These are phyloP conservation scores for Echinochloa phyllopogon DNA, from an alignment of 176 grass and related monocot genomes.

Conservation along the genomic window DNA sequence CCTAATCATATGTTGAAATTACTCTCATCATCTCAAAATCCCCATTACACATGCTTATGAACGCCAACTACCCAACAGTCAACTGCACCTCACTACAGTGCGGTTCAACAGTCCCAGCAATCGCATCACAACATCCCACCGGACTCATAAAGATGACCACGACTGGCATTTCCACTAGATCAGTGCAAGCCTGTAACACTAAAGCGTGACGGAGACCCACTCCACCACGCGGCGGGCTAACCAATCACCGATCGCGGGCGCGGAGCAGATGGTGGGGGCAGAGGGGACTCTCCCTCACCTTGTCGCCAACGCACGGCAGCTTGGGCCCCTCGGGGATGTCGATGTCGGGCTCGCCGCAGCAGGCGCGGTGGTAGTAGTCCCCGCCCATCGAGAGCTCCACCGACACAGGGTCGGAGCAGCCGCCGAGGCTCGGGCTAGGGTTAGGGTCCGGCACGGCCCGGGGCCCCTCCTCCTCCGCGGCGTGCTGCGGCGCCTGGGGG, in stretches of 20 bases:
- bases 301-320: slow-evolving; percentile 72
- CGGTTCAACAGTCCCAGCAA: background rate
- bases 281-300: slow-evolving; percentile 46
- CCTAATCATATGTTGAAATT: background rate
- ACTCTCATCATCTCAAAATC: background rate
- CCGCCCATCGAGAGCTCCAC: slow-evolving; percentile 57
- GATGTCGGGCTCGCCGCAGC: slow-evolving; percentile 55
- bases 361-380: slow-evolving; percentile 62
- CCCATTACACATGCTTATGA: background rate
- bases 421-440: slow-evolving; percentile 30
- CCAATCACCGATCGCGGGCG: background rate
- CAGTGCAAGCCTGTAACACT: background rate
- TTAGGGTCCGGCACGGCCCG: slow-evolving; percentile 29
- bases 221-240: background rate
- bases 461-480: background rate
- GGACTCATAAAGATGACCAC: background rate
- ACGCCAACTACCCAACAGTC: background rate
- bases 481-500: slow-evolving; percentile 12
- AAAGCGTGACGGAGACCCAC: slow-evolving; percentile 26
- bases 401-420: slow-evolving; percentile 49
- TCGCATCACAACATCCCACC: background rate
- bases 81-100: background rate
- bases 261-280: background rate
- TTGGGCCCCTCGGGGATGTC: slow-evolving; percentile 69
- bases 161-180: slow-evolving; percentile 6